A percentile compares a stretch with the other conserved stretches of the same genome.
Conservation (phyloP, 2,329 filamentous ascomycete genomes). For the Ophiognomonia clavigignenti-juglandacearum region DNA sequence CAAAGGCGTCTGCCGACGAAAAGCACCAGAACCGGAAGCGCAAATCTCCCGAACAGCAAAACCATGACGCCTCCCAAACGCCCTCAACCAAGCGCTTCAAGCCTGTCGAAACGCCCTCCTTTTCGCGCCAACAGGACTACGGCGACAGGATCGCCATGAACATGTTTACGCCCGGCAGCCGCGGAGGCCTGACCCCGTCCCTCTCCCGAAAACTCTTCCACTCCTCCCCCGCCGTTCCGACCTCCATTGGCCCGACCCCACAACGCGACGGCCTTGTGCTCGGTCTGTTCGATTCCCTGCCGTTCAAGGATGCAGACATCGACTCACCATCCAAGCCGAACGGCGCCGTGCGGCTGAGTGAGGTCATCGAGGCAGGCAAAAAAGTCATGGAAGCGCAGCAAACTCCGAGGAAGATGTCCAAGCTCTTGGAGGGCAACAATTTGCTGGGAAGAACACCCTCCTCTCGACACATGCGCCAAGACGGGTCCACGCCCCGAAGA, state of each 20-base stretch:
- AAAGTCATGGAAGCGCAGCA: constrained; percentile 32
- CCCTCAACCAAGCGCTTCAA: constrained; percentile 46
- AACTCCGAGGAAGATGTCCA: constrained; percentile 47
- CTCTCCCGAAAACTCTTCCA: constrained; percentile 52
- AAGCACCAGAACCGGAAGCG: constrained; percentile 35
- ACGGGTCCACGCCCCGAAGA: constrained; percentile 11
- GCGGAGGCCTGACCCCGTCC: constrained; percentile 47
- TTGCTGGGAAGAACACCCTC: constrained; percentile 43
- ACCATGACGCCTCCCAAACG: constrained; percentile 34
- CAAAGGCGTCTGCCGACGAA: constrained; percentile 28
- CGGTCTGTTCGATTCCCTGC: constrained; percentile 69
- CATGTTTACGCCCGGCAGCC: constrained; percentile 20
- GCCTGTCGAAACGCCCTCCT: constrained; percentile 41
- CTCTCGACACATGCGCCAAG: constrained; percentile 54
- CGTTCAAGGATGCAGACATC: constrained; percentile 41
- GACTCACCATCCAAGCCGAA: constrained; percentile 40
- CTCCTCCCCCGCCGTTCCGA: constrained; percentile 53
- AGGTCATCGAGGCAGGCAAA: constrained; percentile 15
- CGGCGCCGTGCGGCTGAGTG: constrained; percentile 28
- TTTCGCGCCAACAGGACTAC: constrained; percentile 18
- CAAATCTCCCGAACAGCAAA: constrained; percentile 27
- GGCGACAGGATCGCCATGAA: constrained; percentile 18
- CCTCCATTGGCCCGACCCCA: constrained; percentile 70
- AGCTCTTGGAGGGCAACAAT: no score
- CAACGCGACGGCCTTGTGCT: constrained; percentile 74